Conservation (phyloP, 768 basidiomycete genomes). For the Fomitopsis serialis region DNA sequence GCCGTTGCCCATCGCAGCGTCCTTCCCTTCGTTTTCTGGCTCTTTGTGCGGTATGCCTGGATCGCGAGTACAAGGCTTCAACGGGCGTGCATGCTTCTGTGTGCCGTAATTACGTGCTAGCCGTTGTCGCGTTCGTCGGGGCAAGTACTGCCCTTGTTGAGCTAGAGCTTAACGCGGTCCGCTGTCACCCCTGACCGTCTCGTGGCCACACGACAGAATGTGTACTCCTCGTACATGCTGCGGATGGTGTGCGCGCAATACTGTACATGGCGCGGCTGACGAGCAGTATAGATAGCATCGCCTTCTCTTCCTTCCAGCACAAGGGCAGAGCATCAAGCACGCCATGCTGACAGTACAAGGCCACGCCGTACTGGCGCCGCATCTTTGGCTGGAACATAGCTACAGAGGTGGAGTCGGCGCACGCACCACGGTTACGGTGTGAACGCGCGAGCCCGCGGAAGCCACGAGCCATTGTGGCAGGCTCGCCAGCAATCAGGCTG, state of each 20-base stretch:
- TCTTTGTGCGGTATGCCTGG: not conserved
- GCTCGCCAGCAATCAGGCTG: not conserved
- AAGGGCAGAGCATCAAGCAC: not conserved
- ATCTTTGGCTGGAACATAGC: not conserved
- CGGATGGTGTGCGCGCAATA: not conserved
- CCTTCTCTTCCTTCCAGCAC: not conserved
- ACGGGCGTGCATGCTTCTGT: not conserved
- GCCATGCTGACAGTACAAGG: not conserved
- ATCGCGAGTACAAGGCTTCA: not conserved
- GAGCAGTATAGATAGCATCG: not conserved
- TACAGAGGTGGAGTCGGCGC: not conserved
- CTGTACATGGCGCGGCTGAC: not conserved
- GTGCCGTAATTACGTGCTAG: not conserved
- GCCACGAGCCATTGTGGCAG: too few species aligned
- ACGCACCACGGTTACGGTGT: too few species aligned
- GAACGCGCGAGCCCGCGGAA: too few species aligned
- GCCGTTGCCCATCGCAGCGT: not conserved
- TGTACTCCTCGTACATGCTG: not conserved
- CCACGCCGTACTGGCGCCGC: too few species aligned
- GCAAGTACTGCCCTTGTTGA: not conserved
- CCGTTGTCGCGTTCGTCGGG: not conserved
- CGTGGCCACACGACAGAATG: not conserved
- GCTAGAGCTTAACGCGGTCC: not conserved
- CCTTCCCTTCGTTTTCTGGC: not conserved
- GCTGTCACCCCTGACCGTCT: not conserved